Conservation (phyloP, 805 yeast species). For the Saccharomycopsis babjevae region DNA sequence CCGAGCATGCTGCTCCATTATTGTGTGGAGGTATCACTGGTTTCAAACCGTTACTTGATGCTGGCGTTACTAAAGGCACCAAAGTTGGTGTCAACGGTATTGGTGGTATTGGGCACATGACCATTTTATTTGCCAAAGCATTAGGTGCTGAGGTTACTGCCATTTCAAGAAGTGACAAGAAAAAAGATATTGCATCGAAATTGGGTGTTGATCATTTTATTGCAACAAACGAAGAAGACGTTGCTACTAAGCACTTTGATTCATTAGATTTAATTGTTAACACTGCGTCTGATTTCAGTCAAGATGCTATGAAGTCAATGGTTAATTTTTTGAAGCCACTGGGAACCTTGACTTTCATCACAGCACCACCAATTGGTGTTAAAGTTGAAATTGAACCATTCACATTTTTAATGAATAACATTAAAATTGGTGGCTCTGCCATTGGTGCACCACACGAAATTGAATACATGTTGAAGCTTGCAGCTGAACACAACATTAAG, state of each 20-base stretch:
- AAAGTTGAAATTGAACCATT: slow-evolving; percentile 11
- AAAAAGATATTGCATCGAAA: slow-evolving; percentile 39
- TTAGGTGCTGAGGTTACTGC: slow-evolving; percentile 52
- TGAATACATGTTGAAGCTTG: slow-evolving; percentile 36
- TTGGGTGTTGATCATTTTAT: slow-evolving; percentile 47
- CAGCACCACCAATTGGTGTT: slow-evolving; percentile 14
- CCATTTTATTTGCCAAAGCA: slow-evolving; percentile 46
- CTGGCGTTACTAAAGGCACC: slow-evolving; percentile 29
- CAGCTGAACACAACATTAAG: slow-evolving; percentile 35
- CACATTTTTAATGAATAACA: not conserved
- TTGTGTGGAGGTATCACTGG: slow-evolving; percentile 48
- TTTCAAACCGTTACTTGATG: slow-evolving; percentile 40
- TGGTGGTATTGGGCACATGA: slow-evolving; percentile 62
- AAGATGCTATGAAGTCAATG: slow-evolving; percentile 19
- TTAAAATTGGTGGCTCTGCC: slow-evolving; percentile 24
- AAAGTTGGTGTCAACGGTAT: slow-evolving; percentile 52
- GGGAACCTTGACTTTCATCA: slow-evolving; percentile 24
- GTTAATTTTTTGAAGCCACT: slow-evolving; percentile 20
- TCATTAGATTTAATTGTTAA: slow-evolving; percentile 41
- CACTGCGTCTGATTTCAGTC: slow-evolving; percentile 33
- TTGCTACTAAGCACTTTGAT: slow-evolving; percentile 25
- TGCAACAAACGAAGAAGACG: slow-evolving; percentile 33
- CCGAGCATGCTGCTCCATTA: slow-evolving; percentile 39
- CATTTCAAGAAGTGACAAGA: slow-evolving; percentile 38
- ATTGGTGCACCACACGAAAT: slow-evolving; percentile 40